These are phyloP conservation scores for Arabidopsis hybrid DNA, from an alignment of 441 rosid species.

Conservation along the genomic window DNA sequence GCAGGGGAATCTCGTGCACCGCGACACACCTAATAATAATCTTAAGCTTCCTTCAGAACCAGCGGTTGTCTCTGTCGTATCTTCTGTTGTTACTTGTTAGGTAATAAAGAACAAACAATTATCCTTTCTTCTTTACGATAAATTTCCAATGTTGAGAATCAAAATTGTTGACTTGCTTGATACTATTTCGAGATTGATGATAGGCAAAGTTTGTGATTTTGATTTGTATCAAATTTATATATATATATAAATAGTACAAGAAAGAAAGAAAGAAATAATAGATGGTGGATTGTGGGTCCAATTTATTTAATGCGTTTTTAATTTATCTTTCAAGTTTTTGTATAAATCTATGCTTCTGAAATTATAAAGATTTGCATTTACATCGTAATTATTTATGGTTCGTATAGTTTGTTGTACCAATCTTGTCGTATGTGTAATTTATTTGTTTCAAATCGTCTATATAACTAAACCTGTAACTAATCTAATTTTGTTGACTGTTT, in stretches of 20 bases:
- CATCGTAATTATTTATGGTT: constrained; percentile 11
- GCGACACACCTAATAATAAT: constrained; percentile 42
- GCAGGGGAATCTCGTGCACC: constrained; percentile 52
- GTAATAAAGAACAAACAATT: not conserved
- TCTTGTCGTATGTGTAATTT: not conserved
- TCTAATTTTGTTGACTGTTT: constrained; percentile 4
- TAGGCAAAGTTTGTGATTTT: constrained; percentile 26
- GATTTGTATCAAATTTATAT: constrained; percentile 15
- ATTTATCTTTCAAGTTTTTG: constrained; percentile 8
- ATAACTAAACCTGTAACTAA: not conserved
- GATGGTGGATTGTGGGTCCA: constrained; percentile 32
- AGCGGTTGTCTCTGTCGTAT: constrained; percentile 27
- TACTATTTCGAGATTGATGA: constrained; percentile 5
- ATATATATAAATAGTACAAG: not conserved
- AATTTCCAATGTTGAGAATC: not conserved
- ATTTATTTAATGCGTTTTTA: constrained; percentile 5
- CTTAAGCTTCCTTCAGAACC: constrained; percentile 30
- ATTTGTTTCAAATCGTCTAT: not conserved
- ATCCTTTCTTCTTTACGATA: not conserved
- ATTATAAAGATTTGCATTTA: constrained; percentile 27
- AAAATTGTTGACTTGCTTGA: constrained; percentile 28
- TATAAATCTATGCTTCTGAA: constrained; percentile 24
- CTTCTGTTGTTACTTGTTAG: constrained; percentile 28
- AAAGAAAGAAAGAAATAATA: not conserved
- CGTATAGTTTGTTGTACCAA: constrained; percentile 11